Conservation (phyloP, 148 eudicot genomes). For the Chenopodium berlandieri region DNA sequence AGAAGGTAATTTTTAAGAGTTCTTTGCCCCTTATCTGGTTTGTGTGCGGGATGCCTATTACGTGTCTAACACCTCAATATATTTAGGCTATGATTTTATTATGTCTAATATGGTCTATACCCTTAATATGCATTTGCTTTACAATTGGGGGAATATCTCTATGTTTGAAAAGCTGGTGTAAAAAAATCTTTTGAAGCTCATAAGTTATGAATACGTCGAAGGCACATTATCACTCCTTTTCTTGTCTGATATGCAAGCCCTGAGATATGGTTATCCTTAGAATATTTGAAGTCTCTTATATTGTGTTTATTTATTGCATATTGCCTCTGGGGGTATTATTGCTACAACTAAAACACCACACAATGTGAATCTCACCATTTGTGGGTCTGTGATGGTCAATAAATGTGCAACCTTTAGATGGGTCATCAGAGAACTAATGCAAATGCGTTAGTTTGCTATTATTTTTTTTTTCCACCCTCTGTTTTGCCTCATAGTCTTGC, state of each 20-base stretch:
- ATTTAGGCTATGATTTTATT: background rate
- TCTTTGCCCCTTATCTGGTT: conserved; percentile 11
- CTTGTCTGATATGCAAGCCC: background rate
- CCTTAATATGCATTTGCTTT: background rate
- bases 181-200: background rate
- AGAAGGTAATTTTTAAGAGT: conserved; percentile 45
- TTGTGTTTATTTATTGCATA: background rate
- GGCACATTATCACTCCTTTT: background rate
- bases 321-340: background rate
- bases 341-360: background rate
- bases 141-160: background rate
- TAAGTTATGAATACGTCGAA: background rate
- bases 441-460: background rate
- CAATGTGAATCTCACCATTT: background rate
- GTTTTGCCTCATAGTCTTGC: background rate
- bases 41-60: background rate
- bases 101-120: background rate
- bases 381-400: background rate
- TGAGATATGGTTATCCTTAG: background rate
- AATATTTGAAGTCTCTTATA: background rate
- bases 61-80: background rate
- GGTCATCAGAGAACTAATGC: background rate
- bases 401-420: background rate
- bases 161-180: background rate
- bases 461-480: background rate